A percentile compares a stretch with the other conserved stretches of the same genome.
phyloP scores from a whole-genome alignment of 306 rosid genomes.

The Vicia sativa region DNA sequence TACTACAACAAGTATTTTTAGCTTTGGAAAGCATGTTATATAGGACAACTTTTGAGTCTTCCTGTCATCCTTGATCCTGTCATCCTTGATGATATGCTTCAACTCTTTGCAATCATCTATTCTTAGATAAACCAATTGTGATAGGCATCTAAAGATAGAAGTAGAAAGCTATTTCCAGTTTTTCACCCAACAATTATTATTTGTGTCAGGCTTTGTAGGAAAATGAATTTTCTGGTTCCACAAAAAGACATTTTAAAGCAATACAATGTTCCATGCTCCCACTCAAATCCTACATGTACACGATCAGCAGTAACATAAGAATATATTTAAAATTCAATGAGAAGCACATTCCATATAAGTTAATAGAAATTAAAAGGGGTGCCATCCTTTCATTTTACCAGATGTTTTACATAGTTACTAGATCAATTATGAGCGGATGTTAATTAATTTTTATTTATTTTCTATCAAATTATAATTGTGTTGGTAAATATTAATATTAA shows the following conservation, averaged over 20 bases:
- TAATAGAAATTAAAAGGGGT: too few relatives aligned
- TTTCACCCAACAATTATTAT: not conserved
- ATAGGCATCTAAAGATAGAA: not conserved
- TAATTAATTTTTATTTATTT: too few relatives aligned
- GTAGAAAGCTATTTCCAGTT: not conserved
- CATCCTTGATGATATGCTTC: conserved; percentile 19
- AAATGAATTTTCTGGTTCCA: not conserved
- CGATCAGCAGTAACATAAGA: not conserved
- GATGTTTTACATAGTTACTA: too few relatives aligned
- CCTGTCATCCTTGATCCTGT: too few relatives aligned
- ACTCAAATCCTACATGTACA: not conserved
- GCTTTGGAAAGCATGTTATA: conserved; percentile 20
- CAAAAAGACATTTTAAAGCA: not conserved
- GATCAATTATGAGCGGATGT: too few relatives aligned
- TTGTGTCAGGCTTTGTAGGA: not conserved
- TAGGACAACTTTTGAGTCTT: not conserved
- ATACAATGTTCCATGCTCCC: not conserved
- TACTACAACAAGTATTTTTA: not conserved
- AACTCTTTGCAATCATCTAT: not conserved
- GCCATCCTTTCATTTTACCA: too few relatives aligned
- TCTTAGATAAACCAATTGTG: not conserved
- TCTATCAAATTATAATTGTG: too few relatives aligned
- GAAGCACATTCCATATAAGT: too few relatives aligned
- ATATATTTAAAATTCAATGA: not conserved
- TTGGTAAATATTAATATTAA: too few relatives aligned